A percentile compares a stretch with the other conserved stretches of the same genome.
These are phyloP conservation scores for Leccinellum luteum DNA, from an alignment of 768 basidiomycete genomes.

Conservation along the genomic window DNA sequence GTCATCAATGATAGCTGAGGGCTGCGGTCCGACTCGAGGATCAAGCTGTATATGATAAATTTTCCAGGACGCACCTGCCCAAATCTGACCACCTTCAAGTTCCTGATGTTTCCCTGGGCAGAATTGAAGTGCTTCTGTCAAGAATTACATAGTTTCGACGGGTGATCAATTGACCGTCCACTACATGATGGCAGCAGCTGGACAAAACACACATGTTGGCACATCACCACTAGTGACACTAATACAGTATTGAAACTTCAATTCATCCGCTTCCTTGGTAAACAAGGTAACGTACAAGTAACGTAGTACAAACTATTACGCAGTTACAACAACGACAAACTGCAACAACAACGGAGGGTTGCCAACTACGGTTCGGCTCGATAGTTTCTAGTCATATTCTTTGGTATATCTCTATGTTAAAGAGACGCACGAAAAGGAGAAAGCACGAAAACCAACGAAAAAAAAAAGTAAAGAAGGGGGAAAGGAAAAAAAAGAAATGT, in stretches of 20 bases:
- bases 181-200: too few species aligned
- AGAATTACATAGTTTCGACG: too few species aligned
- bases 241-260: neutral
- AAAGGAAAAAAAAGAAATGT: neutral
- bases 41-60: too few species aligned
- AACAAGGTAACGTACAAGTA: neutral
- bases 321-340: neutral
- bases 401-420: constrained; percentile 26
- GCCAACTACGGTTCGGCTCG: neutral
- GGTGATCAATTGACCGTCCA: too few species aligned
- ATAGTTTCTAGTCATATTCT: constrained; percentile 15
- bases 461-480: neutral
- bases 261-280: neutral
- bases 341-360: neutral
- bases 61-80: too few species aligned
- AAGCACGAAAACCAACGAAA: neutral
- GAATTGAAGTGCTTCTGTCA: too few species aligned
- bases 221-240: too few species aligned
- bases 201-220: too few species aligned
- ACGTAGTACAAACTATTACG: neutral
- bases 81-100: too few species aligned
- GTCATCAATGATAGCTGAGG: too few species aligned
- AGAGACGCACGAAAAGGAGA: neutral
- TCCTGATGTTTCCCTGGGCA: too few species aligned
- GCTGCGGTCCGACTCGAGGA: too few species aligned